Evolutionary conservation across 1,139 yeast genomes (phyloP).

Genomic region (Spathaspora sp.): DNA sequence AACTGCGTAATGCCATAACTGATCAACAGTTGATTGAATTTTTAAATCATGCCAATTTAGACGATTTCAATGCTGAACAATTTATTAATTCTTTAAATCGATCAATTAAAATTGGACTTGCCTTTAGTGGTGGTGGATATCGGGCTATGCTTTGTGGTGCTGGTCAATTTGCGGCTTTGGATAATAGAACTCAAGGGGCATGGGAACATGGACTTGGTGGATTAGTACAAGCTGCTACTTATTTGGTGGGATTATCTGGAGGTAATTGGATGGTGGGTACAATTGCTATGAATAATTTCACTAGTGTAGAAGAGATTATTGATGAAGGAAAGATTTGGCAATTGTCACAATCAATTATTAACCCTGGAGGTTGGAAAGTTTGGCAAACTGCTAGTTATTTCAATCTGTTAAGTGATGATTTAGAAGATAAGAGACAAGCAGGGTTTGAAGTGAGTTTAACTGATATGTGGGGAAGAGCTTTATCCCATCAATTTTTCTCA

Average conservation of each 20-base stretch:
- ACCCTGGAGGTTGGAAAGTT: slow-evolving; percentile 71
- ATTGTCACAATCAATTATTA: slow-evolving; percentile 57
- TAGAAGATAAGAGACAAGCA: slow-evolving; percentile 64
- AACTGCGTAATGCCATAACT: slow-evolving; percentile 55
- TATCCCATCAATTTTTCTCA: slow-evolving; percentile 74
- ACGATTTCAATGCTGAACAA: slow-evolving; percentile 58
- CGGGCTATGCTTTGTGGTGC: slow-evolving; percentile 49
- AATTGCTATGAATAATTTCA: slow-evolving; percentile 77
- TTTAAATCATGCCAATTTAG: slow-evolving; percentile 57
- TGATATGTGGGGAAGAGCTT: slow-evolving; percentile 92
- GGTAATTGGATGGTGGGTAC: slow-evolving; percentile 87
- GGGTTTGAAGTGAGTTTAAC: slow-evolving; percentile 79
- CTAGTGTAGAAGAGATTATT: slow-evolving; percentile 62
- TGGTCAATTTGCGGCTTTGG: slow-evolving; percentile 43
- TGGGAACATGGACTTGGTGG: slow-evolving; percentile 69
- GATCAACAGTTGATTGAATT: slow-evolving; percentile 57
- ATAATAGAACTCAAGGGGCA: slow-evolving; percentile 26
- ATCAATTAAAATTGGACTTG: slow-evolving; percentile 40
- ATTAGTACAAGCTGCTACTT: slow-evolving; percentile 68
- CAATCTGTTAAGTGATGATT: slow-evolving; percentile 50
- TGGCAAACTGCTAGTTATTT: slow-evolving; percentile 58
- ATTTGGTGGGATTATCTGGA: slow-evolving; percentile 80
- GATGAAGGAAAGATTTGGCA: slow-evolving; percentile 64
- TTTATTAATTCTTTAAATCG: slow-evolving; percentile 42
- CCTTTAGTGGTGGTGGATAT: slow-evolving; percentile 50